Evolutionary conservation across 2,329 filamentous ascomycete species (phyloP).

Genomic region (Cercospora zeae-maydis): DNA sequence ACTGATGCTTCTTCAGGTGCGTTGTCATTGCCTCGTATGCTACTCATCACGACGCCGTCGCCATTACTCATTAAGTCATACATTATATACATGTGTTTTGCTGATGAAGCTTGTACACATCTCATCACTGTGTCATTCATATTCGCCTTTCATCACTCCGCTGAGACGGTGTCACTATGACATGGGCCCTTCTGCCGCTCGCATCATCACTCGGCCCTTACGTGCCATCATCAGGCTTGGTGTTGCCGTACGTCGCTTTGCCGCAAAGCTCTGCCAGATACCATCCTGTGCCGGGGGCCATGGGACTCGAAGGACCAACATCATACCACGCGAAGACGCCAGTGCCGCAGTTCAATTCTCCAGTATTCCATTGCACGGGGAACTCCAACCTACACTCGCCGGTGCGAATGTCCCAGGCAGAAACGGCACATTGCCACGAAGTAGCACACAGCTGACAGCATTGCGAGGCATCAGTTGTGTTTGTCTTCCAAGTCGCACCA

Average conservation of each 20-base stretch:
- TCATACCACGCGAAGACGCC: constrained; percentile 30
- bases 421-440: constrained; percentile 29
- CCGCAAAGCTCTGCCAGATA: constrained; percentile 33
- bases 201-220: constrained; percentile 7
- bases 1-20: neutral
- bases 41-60: constrained; percentile 5
- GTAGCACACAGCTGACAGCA: constrained; percentile 36
- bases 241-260: constrained; percentile 26
- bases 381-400: constrained; percentile 32
- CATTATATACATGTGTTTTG: constrained; percentile 15
- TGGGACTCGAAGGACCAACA: constrained; percentile 31
- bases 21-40: constrained; percentile 4
- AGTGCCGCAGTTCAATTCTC: constrained; percentile 32
- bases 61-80: constrained; percentile 10
- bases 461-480: constrained; percentile 28
- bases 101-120: neutral
- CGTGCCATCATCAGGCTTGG: constrained; percentile 34
- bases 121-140: neutral
- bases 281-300: constrained; percentile 33
- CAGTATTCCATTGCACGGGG: constrained; percentile 24
- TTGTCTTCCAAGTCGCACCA: constrained; percentile 31
- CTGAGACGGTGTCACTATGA: neutral
- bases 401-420: constrained; percentile 32
- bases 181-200: neutral
- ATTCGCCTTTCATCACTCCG: neutral